These are phyloP conservation scores for Mycosarcoma maydis DNA, from an alignment of 1,284 basidiomycete species.

Conservation along the genomic window DNA sequence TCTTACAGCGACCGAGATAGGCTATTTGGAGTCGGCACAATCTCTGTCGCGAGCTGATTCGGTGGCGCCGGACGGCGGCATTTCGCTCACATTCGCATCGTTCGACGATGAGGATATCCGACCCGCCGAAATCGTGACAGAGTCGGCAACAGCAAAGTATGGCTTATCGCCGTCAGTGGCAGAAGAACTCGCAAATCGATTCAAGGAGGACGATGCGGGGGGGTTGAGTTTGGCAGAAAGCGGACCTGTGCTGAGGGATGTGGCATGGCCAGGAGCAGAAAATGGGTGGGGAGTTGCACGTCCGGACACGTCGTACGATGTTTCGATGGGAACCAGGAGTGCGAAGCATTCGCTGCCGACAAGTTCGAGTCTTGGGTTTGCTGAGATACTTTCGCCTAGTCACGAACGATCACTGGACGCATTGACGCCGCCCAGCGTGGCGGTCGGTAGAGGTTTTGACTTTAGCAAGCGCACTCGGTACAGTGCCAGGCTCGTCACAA, in stretches of 20 bases:
- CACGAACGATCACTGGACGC: slow-evolving; percentile 18
- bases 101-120: slow-evolving; percentile 47
- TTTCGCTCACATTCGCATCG: slow-evolving; percentile 54
- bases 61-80: slow-evolving; percentile 9
- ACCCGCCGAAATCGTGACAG: slow-evolving; percentile 2
- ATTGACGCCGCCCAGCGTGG: slow-evolving; percentile 25
- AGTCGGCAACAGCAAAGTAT: slow-evolving; percentile 4
- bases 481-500: slow-evolving; percentile 5
- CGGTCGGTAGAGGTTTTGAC: slow-evolving; percentile 32
- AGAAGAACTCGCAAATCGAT: slow-evolving; percentile 25
- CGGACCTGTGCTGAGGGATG: slow-evolving; percentile 1
- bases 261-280: slow-evolving; percentile 15
- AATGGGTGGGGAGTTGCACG: slow-evolving; percentile 19
- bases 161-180: slow-evolving; percentile 25
- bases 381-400: slow-evolving; percentile 11
- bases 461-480: slow-evolving; percentile 19
- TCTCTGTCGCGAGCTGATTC: not conserved
- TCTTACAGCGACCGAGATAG: too few relatives aligned
- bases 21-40: too few relatives aligned
- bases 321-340: slow-evolving; percentile 33
- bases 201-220: slow-evolving; percentile 10
- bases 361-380: slow-evolving; percentile 8
- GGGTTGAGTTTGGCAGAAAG: not conserved
- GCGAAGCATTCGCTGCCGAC: slow-evolving; percentile 14
- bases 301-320: slow-evolving; percentile 30